Base-by-base conservation (phyloP, 371 early-diverging fungal species). In the Smittium mucronatum region DNA sequence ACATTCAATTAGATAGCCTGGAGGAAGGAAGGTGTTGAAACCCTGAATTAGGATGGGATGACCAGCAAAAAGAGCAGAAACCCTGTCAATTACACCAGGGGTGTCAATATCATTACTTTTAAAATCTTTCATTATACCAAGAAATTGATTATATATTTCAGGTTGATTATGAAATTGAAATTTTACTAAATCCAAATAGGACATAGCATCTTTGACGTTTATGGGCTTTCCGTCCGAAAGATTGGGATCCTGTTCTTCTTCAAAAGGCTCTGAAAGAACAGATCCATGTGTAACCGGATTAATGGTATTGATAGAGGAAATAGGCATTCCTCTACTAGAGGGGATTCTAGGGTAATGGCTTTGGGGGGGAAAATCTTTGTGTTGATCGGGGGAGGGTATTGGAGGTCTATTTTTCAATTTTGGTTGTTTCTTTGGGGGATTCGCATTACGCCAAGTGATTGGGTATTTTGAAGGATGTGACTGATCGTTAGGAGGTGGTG, bases 41-140 rank as follows among this genome's bases (percentile, higher is more conserved):
- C 96, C 98, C 69, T 87, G 89, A 57, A 99, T 94, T 35, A 99
- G 84, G 36, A 84, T 71, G 26, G 95, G 92, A 71, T 97, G 93
- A 33, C 93, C 95, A 67, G 88, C 85, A 77, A 99, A 99, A 65
- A 99, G 82, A 16, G 83, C 83, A 25, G 95, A 94, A 0, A 99
- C 98, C 32, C 96, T 92, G 64, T 93, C 91, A 75, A 99, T 98
- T 1, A 99, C 99, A 25, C 95, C 98, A 1, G 95, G 95, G 0
- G 99, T 98, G 75, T 98, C 95, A 70, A 98, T 97, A 30, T 87
- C 87, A 74, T 97, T 93, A 72, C 94, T 90, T 80, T 99, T 99
- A 76, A 98, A 99, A 74, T 99, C 99, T 81, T 96, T 97, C 99
- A 99, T 99, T 34, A 98, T 97, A 75, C 98, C 98, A 74, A 99